Base-by-base conservation (phyloP, 331 rosid genomes). In the Ulmus americana region DNA sequence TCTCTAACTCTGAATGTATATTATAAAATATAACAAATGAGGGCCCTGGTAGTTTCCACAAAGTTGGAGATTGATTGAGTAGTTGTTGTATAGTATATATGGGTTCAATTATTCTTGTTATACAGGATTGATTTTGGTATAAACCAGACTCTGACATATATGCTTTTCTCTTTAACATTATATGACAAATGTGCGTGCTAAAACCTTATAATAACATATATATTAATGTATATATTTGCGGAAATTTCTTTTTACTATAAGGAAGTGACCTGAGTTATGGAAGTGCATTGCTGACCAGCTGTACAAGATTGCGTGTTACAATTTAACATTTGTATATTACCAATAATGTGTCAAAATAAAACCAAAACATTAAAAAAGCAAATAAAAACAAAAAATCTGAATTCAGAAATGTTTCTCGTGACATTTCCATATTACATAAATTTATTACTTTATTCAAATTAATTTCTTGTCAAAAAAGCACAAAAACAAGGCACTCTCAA, bases 351-450 rank as follows among this genome's bases (percentile, higher is more conserved):
- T 55, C 56, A 57, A 69, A 63, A 49, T 52, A 75, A 55, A 75
- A 69, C 56, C 45, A 60, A 62, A 63, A 56, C 41, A 22, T 8
- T 2, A 55, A 60, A 68, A 74, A 68, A 74, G 56, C 70, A 68
- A 72, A 54, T 28, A 28, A 28, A 28, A 28, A 28, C 35, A 28
- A 28, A 28, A 28, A 28, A 28, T 68, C 74, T 78, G 62, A 67
- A 78, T 73, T 77, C 75, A 82, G 85, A 82, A 82, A 80, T 70
- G 76, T 68, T 76, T 84, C 90, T 80, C 95, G 88, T 87, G 95
- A 85, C 90, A 82, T 80, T 28, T 79, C 77, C 82, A 76, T 78
- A 66, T 73, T 68, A 38, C 56, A 84, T 80, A 43, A 77, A 77
- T 64, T 53, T 68, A 51, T 49, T 55, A 73, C 59, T 45, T 8